Evolutionary conservation across 2,329 filamentous ascomycete genomes (phyloP).

Genomic region (Coniochaeta sp.): DNA sequence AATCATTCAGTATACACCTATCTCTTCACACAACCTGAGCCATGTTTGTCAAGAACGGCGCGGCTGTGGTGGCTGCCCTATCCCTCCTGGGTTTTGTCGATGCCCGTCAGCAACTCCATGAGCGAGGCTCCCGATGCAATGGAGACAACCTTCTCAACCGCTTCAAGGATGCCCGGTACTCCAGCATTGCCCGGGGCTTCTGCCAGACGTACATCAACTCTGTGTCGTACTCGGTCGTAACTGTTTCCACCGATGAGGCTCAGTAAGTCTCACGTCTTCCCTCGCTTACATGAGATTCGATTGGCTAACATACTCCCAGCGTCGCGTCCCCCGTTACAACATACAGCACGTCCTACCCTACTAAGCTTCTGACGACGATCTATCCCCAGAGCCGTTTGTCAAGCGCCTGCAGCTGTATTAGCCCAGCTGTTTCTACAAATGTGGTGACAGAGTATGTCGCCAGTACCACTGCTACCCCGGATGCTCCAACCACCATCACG

Average conservation of each 20-base stretch:
- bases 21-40: not conserved
- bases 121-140: conserved; percentile 3
- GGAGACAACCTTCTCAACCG: conserved; percentile 6
- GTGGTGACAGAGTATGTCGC: conserved; percentile 2
- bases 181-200: not conserved
- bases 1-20: not conserved
- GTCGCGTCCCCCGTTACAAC: not conserved
- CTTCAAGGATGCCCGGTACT: conserved; percentile 6
- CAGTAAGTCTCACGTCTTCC: not conserved
- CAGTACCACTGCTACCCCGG: not conserved
- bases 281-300: not conserved
- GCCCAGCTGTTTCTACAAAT: not conserved
- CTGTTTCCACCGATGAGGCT: conserved; percentile 2
- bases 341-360: conserved; percentile 1
- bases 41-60: conserved; percentile 2
- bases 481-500: not conserved
- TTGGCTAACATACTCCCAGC: not conserved
- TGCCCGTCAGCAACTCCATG: conserved; percentile 3
- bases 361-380: not conserved
- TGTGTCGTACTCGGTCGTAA: not conserved
- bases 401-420: not conserved
- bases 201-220: conserved; percentile 5
- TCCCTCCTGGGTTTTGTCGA: not conserved
- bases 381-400: not conserved
- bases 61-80: not conserved